Base-by-base conservation (phyloP, 106 monocot genomes). In the Dendrobium chrysotoxum region DNA sequence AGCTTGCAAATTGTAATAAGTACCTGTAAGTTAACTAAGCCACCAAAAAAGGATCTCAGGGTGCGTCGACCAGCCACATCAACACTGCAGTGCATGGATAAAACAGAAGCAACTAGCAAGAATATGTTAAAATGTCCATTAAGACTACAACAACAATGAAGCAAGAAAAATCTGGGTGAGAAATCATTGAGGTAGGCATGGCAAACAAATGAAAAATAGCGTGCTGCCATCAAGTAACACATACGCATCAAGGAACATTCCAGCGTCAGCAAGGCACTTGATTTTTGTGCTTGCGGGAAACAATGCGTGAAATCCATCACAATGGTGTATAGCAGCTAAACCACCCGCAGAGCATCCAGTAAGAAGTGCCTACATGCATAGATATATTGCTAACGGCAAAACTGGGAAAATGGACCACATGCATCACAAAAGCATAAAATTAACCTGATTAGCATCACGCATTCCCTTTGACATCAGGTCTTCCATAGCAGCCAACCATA, bases 341-440 rank as follows among this genome's bases (percentile, higher is more conserved):
- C 94, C 97, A 28, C 97, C 97, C 77, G 94, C 97, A 74, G 97
- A 98, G 73, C 97, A 98, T 53, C 97, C 97, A 79, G 94, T 53
- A 76, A 98, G 88, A 91, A 98, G 91, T 31, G 85, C 94, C 94
- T 98, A 79, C 4, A 74, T 42, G 28, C 39, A 74, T 8, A 74
- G 12, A 70, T 35, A 35, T 13, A 70, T 70, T 7, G 35, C 3
- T 70, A 13, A 35, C 15, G 16, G 70, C 2, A 70, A 70, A 35
- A 70, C 4, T n/a, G 70, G 70, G 23, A 64, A 7, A 64, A 23
- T 25, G 23, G 23, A 25, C 1, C 64, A 70, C 35, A 35, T 70
- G n/a, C 41, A 74, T 74, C 3, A 42, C 5, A 74, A n/a, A 74
- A 41, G 41, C 20, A 72, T 40, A 66, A 30, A 46, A 77, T 40